phyloP scores from a whole-genome alignment of 2,329 filamentous ascomycete species.

The Sporothrix euskadiensis region DNA sequence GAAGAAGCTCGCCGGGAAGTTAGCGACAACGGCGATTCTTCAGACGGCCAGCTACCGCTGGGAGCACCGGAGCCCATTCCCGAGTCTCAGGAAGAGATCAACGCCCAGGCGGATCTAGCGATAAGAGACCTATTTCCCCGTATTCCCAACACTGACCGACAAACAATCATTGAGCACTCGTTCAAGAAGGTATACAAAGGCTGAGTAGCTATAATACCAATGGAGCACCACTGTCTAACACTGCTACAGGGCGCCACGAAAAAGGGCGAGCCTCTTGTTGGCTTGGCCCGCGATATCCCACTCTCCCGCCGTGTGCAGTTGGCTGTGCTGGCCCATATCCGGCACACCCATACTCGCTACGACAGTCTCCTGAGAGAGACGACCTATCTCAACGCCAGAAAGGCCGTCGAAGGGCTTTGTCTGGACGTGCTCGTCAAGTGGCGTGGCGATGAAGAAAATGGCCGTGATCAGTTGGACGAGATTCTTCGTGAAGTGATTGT shows the following conservation, averaged over 20 bases:
- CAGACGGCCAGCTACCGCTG: constrained; percentile 31
- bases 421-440: constrained; percentile 68
- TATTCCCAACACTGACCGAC: constrained; percentile 65
- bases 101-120: constrained; percentile 62
- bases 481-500: constrained; percentile 67
- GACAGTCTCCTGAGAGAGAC: constrained; percentile 61
- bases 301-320: constrained; percentile 64
- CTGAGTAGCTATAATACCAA: too few species aligned
- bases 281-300: constrained; percentile 56
- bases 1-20: constrained; percentile 51
- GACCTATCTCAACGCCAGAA: constrained; percentile 60
- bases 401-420: constrained; percentile 61
- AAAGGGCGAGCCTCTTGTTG: constrained; percentile 58
- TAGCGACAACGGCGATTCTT: constrained; percentile 36
- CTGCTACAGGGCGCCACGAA: constrained; percentile 49
- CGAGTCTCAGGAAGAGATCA: constrained; percentile 59
- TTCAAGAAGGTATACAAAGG: constrained; percentile 58
- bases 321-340: constrained; percentile 65
- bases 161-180: constrained; percentile 62
- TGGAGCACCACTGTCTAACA: neutral
- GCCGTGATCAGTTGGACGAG: constrained; percentile 66
- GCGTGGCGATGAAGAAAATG: constrained; percentile 69
- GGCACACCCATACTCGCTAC: constrained; percentile 67
- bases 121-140: constrained; percentile 65
- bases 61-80: constrained; percentile 60